A percentile compares a stretch with the other conserved stretches of the same genome.
Evolutionary conservation across 2,329 filamentous ascomycete genomes (phyloP).

Genomic region (Clathrospora elynae): DNA sequence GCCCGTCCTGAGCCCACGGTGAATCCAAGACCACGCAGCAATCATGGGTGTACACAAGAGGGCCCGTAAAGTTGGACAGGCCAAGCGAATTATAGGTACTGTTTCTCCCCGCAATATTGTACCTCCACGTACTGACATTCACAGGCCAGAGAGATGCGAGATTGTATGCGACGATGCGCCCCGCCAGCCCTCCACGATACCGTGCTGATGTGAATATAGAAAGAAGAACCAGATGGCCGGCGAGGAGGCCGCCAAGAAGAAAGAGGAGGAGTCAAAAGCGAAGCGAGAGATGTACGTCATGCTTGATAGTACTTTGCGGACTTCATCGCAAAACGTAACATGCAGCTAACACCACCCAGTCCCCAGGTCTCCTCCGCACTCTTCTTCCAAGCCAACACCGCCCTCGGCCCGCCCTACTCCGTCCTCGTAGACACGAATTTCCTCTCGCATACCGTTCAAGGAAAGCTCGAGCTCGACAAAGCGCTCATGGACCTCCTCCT

Average conservation of each 20-base stretch:
- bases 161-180: conserved; percentile 51
- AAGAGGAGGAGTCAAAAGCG: conserved; percentile 63
- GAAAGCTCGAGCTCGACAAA: conserved; percentile 85
- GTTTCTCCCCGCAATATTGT: not conserved
- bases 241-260: conserved; percentile 63
- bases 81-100: conserved; percentile 78
- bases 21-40: conserved; percentile 21
- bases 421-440: conserved; percentile 60
- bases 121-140: conserved; percentile 13
- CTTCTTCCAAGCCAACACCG: conserved; percentile 67
- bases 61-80: conserved; percentile 84
- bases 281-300: conserved; percentile 70
- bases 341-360: conserved; percentile 44
- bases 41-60: conserved; percentile 87
- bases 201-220: conserved; percentile 22
- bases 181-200: conserved; percentile 11
- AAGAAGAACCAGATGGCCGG: conserved; percentile 78
- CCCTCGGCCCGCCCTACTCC: conserved; percentile 80
- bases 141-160: conserved; percentile 71
- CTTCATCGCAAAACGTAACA: conserved; percentile 10
- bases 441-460: conserved; percentile 75
- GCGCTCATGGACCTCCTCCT: conserved; percentile 94
- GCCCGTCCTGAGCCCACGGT: not conserved
- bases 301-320: not conserved
- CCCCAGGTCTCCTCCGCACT: conserved; percentile 74